Base-by-base conservation (phyloP, 192 early-diverging fungal species). In the Backusella tuberculispora region DNA sequence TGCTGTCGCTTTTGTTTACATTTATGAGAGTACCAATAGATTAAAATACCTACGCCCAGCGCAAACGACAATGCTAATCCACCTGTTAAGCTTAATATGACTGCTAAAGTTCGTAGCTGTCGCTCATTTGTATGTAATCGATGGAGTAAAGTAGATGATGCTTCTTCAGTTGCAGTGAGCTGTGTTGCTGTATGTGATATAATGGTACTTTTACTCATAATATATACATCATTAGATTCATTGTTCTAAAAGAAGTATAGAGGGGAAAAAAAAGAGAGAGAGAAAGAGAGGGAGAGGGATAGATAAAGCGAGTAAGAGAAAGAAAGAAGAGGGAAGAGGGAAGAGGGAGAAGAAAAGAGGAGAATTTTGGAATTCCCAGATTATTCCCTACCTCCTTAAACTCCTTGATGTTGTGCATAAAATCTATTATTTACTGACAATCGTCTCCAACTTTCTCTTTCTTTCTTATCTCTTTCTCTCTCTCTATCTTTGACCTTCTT, bases 111-210 rank as follows among this genome's bases (percentile, higher is more conserved):
- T 37, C 69, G 44, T 38, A 71, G 37, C 29, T 71, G 45, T 8
- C 47, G 21, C 38, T 71, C 69, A 71, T 71, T 50, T 46, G 69
- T 71, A 48, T 71, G 69, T 66, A 66, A 42, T 66, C 65, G 65
- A 66, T 66, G 65, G 37, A 66, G 40, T 66, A 66, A 66, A 66
- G 34, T 66, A 19, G 65, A 66, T 8, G 65, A 41, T 42, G 65
- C 37, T 10, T 66, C 65, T 66, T 66, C 65, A 13, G n/a, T 41
- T 41, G 37, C 37, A 66, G 19, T 41, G 19, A 66, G 65, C 17
- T 66, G 65, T 41, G 37, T 8, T 41, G 19, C n/a, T 66, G 37
- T 66, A 41, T 66, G 65, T 66, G 65, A 14, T 66, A 56, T 56
- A 56, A 56, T 56, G 50, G 50, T 56, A 56, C 50, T 56, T 56